Base-by-base conservation (phyloP, 2,329 filamentous ascomycete species). In the Colletotrichum sp. region DNA sequence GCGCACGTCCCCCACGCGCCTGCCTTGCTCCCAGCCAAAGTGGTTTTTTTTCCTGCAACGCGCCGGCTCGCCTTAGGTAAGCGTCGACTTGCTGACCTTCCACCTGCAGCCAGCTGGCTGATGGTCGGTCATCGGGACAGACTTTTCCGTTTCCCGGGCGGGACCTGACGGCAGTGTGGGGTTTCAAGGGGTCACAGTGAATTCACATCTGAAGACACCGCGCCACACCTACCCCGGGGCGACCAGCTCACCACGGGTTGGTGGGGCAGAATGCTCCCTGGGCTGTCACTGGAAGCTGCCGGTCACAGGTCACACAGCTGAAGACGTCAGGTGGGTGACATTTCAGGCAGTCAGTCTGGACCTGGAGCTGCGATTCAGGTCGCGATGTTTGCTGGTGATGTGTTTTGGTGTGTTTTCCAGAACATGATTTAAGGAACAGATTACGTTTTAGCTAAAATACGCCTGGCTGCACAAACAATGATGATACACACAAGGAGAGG, bases 251-350 rank as follows among this genome's bases (percentile, higher is more conserved):
- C 43, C 43, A 13, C 3, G n/a, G 43, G 43, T 52, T 52, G 43
- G 43, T 52, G 43, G 43, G 43, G 43, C 43, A 21, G n/a, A 52
- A 13, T 18, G 43, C 18, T 24, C 38, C 26, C 60, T 62, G 60
- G 30, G 30, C 30, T 32, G 12, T 52, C 64, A 66, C 43, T 52
- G 43, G 43, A 52, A 60, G 68, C 60, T 32, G 56, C 26, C 38
- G 52, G 68, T 71, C 67, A 71, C 62, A 67, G 55, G 70, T 38
- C n/a, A 62, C 67, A 55, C 34, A 68, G 56, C 64, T 68, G 26
- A 75, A 58, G 34, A 43, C 58, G 70, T 73, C 70, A 75, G 73
- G 64, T 43, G 70, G 38, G 43, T 73, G 32, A 58, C 70, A 73
- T 52, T 65, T 65, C 30, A 56, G 26, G 43, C 36, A 34, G n/a